Percentiles rank a stretch among this genome's conserved stretches.
These are phyloP conservation scores for Sporisorium exsertum DNA, from an alignment of 1,284 basidiomycete genomes.

Conservation along the genomic window DNA sequence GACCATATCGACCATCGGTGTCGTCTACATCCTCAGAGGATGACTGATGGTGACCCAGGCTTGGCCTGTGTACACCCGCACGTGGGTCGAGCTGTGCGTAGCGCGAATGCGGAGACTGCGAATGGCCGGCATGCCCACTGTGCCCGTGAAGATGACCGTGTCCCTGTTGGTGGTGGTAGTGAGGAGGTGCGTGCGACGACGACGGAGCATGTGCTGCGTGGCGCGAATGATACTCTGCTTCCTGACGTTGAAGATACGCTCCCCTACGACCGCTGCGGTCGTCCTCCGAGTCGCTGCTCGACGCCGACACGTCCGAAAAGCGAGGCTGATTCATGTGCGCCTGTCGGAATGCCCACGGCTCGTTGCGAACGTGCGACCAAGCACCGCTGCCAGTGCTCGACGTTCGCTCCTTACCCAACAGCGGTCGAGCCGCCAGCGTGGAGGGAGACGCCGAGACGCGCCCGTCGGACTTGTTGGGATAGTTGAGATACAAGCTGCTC, in stretches of 20 bases:
- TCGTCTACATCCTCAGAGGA: conserved; percentile 45
- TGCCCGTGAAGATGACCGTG: conserved; percentile 1
- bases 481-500: conserved; percentile 51
- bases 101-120: conserved; percentile 16
- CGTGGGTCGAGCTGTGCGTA: conserved; percentile 21
- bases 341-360: conserved; percentile 47
- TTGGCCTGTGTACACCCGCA: conserved; percentile 16
- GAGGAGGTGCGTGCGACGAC: conserved; percentile 7
- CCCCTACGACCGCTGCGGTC: conserved; percentile 25
- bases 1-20: conserved; percentile 15
- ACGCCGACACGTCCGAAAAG: conserved; percentile 46
- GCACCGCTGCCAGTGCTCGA: conserved; percentile 35
- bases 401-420: conserved; percentile 32
- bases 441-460: conserved; percentile 31
- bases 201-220: conserved; percentile 9
- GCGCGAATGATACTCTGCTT: conserved; percentile 15
- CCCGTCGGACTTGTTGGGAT: conserved; percentile 27
- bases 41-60: conserved; percentile 26
- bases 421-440: conserved; percentile 15
- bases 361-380: conserved; percentile 46
- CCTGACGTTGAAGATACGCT: conserved; percentile 22
- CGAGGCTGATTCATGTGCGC: conserved; percentile 42
- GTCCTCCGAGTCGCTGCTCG: conserved; percentile 46
- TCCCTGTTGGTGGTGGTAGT: conserved; percentile 9
- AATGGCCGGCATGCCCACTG: background rate